Base-by-base conservation (phyloP, 2,329 filamentous ascomycete species). In the Paecilomyces niveus region DNA sequence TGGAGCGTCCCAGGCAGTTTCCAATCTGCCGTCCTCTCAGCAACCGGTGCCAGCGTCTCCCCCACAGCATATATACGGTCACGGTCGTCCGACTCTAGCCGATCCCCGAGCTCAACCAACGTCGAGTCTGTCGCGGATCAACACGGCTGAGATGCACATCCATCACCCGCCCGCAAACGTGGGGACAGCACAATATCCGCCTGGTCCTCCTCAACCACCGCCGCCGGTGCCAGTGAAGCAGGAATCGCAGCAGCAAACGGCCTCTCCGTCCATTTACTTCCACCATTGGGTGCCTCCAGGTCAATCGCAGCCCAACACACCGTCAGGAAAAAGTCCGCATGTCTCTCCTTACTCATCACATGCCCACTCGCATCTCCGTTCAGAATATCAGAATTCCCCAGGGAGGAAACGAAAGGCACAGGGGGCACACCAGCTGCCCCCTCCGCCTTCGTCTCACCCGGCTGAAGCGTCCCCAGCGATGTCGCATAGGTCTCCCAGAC, bases 201-300 rank as follows among this genome's bases (percentile, higher is more conserved):
- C 76, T 68, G 62, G 68, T 5, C 65, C 72, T n/a, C 64, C 69
- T 33, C 71, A 70, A 15, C 80, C 77, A 68, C 83, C 80, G 68
- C 80, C 78, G 67, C 82, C 76, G 70, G 73, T 76, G 57, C 75
- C 78, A 7, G 74, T 80, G 45, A 71, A 75, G 53, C 81, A 83
- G 59, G 84, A 86, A 66, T 83, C 58, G 13, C 64, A 88, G 64
- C 84, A 86, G 53, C 75, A 84, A 52, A 80, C 87, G 62, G 82
- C 85, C 18, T 90, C 89, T 49, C 86, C 88, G 0, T 89, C 87
- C 22, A 89, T 96, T 54, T 94, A 90, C 73, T 96, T 96, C 72
- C 90, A 96, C 70, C 90, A 96, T 71, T 96, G 92, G 91, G 89
- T 93, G 60, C 92, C 92, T 53, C 92, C 92, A 13, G 83, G 62